Conservation (phyloP, 140 eudicot genomes). For the Erigeron philadelphicus region DNA sequence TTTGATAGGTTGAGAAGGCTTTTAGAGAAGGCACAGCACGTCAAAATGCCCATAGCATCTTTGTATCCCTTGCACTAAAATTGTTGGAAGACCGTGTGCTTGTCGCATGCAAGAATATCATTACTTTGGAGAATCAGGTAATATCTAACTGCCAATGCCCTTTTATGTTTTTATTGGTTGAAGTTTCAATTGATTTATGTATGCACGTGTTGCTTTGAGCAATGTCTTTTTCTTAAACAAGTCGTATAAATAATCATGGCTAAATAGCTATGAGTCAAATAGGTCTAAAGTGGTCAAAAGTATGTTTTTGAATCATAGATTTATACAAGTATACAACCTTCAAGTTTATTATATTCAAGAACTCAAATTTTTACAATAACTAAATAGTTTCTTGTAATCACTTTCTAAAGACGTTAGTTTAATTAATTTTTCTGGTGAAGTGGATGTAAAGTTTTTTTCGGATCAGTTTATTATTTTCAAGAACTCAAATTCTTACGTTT, state of each 20-base stretch:
- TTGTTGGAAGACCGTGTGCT: constrained; percentile 82
- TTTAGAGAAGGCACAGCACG: constrained; percentile 97
- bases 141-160: neutral
- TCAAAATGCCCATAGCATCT: constrained; percentile 95
- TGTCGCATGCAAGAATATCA: constrained; percentile 87
- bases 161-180: neutral
- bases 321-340: neutral
- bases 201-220: neutral
- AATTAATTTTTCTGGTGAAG: neutral
- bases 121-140: constrained; percentile 87
- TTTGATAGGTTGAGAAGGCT: constrained; percentile 86
- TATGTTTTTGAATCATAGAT: too few relatives aligned
- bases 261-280: neutral
- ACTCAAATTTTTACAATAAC: neutral
- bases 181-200: neutral
- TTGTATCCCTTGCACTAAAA: constrained; percentile 82
- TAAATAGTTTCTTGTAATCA: too few relatives aligned
- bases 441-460: neutral
- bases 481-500: neutral
- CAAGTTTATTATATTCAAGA: neutral
- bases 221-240: neutral
- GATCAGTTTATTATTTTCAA: neutral
- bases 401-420: too few relatives aligned
- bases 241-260: neutral
- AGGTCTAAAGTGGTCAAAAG: neutral